phyloP scores from a whole-genome alignment of 805 yeast genomes.

The Danielia oregonensis region DNA sequence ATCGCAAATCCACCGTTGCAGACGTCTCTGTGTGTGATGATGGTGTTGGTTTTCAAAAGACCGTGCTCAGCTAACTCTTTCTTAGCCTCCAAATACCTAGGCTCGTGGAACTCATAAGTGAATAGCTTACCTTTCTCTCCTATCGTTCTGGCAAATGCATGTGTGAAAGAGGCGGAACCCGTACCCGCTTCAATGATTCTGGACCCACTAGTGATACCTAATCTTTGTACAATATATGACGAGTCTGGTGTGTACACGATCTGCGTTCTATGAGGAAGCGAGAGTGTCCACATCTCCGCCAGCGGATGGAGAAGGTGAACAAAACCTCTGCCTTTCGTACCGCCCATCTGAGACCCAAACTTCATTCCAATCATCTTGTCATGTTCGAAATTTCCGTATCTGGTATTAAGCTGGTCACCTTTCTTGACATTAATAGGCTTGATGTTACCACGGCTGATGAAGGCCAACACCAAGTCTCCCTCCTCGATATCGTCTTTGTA shows the following conservation, averaged over 20 bases:
- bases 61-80: constrained; percentile 75
- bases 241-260: constrained; percentile 96
- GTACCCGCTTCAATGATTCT: constrained; percentile 96
- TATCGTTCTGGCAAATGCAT: constrained; percentile 82
- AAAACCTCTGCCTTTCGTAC: constrained; percentile 75
- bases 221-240: constrained; percentile 80
- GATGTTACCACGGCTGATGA: constrained; percentile 74
- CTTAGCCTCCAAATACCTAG: constrained; percentile 74
- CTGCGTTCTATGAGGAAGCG: constrained; percentile 95
- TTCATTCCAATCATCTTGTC: constrained; percentile 71
- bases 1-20: constrained; percentile 80
- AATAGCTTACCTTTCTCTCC: constrained; percentile 58
- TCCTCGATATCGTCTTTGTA: constrained; percentile 71
- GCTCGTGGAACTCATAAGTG: constrained; percentile 89
- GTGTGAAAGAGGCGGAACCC: constrained; percentile 94
- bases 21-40: constrained; percentile 86
- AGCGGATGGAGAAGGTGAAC: constrained; percentile 87
- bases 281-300: constrained; percentile 94
- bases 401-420: constrained; percentile 69
- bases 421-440: constrained; percentile 65
- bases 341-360: constrained; percentile 83
- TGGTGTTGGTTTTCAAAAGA: constrained; percentile 47
- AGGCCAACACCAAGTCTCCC: constrained; percentile 83
- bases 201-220: constrained; percentile 69
- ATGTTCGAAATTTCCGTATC: constrained; percentile 90